Evolutionary conservation across 108 stramenopile genomes (phyloP).

Genomic region (Pseudonitzschia multiseries): DNA sequence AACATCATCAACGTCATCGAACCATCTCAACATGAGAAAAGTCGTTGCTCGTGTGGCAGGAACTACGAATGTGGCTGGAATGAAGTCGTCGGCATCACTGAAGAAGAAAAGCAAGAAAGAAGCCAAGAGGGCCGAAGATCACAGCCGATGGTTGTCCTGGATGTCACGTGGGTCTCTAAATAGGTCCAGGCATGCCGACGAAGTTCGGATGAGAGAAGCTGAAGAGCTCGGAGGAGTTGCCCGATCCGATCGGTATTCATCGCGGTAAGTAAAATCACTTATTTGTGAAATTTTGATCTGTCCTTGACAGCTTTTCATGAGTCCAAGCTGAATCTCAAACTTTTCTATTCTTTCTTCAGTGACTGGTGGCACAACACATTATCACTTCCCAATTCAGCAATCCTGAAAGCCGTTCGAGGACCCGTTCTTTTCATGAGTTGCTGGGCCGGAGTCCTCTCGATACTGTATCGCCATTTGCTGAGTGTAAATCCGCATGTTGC

Average conservation of each 20-base stretch:
- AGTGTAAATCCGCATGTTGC: slow-evolving; percentile 31
- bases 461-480: slow-evolving; percentile 46
- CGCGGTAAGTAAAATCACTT: slow-evolving; percentile 23
- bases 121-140: background rate
- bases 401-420: slow-evolving; percentile 72
- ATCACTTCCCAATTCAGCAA: slow-evolving; percentile 75
- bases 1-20: background rate
- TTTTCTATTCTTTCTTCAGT: slow-evolving; percentile 6
- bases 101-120: background rate
- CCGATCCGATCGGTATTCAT: slow-evolving; percentile 53
- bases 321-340: background rate
- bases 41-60: background rate
- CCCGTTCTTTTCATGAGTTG: slow-evolving; percentile 62
- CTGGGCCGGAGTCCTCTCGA: slow-evolving; percentile 68
- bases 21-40: background rate
- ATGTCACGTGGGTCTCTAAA: slow-evolving; percentile 34
- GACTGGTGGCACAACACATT: slow-evolving; percentile 93
- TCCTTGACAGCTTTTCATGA: background rate
- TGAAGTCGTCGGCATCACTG: background rate
- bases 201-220: slow-evolving; percentile 51
- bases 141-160: slow-evolving; percentile 42
- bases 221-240: slow-evolving; percentile 55
- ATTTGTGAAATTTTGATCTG: background rate
- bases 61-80: background rate
- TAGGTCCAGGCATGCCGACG: slow-evolving; percentile 23